These are phyloP conservation scores for Citrullus mucosospermus DNA, from an alignment of 306 rosid genomes.

Conservation along the genomic window DNA sequence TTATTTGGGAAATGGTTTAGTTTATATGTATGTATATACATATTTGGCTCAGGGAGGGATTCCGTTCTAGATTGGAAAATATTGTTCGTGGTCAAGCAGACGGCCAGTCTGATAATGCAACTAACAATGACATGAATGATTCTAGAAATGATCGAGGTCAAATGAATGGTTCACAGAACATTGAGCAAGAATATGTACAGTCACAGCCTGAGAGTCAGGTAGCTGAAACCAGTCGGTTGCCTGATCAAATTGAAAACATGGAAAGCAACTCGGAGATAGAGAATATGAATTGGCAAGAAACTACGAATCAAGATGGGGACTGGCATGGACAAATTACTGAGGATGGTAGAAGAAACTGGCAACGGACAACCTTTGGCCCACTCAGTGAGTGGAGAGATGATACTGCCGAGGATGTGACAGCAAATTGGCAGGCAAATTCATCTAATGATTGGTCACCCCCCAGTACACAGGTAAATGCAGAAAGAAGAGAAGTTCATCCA, in stretches of 20 bases:
- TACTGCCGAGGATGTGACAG: conserved; percentile 21
- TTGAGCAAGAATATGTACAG: conserved; percentile 46
- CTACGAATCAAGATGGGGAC: conserved; percentile 36
- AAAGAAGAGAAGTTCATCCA: conserved; percentile 46
- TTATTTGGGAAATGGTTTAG: background rate
- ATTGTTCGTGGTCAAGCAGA: conserved; percentile 83
- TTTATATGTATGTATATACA: conserved; percentile 11
- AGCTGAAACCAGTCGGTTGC: conserved; percentile 29
- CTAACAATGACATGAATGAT: conserved; percentile 43
- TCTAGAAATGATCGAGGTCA: conserved; percentile 45
- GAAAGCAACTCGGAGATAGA: conserved; percentile 39
- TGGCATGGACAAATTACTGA: conserved; percentile 62
- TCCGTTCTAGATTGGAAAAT: conserved; percentile 77
- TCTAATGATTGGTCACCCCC: conserved; percentile 55
- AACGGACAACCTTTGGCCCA: conserved; percentile 39
- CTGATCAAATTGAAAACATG: conserved; percentile 38
- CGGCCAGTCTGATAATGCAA: conserved; percentile 48
- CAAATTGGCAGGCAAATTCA: conserved; percentile 37
- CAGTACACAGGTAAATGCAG: conserved; percentile 39
- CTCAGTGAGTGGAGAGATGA: conserved; percentile 57
- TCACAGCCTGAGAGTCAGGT: conserved; percentile 44
- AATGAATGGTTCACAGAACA: conserved; percentile 33
- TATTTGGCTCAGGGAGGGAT: conserved; percentile 63
- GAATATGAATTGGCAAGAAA: conserved; percentile 54
- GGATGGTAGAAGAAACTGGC: conserved; percentile 62